Evolutionary conservation across 2,329 filamentous ascomycete genomes (phyloP).

Genomic region (Colletotrichum simmondsii): DNA sequence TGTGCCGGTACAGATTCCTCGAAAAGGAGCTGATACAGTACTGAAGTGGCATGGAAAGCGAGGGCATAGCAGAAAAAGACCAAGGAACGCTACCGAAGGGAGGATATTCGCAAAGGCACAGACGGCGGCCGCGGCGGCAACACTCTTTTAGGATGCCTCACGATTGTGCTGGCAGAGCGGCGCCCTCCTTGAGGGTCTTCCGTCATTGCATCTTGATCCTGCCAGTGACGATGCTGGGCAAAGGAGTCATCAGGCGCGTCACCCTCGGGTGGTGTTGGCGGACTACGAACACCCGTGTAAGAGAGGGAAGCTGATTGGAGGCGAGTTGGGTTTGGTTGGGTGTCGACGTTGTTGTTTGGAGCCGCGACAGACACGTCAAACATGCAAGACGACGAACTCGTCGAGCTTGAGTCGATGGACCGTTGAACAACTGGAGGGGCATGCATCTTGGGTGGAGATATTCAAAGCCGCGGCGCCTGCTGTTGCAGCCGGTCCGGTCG

Average conservation of each 20-base stretch:
- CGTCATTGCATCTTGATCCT: slow-evolving; percentile 4
- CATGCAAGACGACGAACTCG: slow-evolving; percentile 20
- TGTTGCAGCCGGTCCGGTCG: slow-evolving; percentile 13
- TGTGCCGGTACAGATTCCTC: neutral
- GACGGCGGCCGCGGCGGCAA: slow-evolving; percentile 20
- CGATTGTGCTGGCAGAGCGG: slow-evolving; percentile 8
- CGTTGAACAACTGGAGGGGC: slow-evolving; percentile 3
- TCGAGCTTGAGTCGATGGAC: slow-evolving; percentile 6
- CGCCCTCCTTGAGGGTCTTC: slow-evolving; percentile 30
- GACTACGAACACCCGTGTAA: slow-evolving; percentile 34
- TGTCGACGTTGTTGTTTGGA: slow-evolving; percentile 5
- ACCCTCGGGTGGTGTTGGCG: slow-evolving; percentile 30
- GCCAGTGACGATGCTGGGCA: slow-evolving; percentile 22
- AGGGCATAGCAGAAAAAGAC: neutral
- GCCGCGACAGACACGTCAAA: slow-evolving; percentile 29
- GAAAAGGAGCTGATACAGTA: slow-evolving; percentile 21
- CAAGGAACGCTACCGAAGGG: slow-evolving; percentile 28
- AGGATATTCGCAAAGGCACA: slow-evolving; percentile 27
- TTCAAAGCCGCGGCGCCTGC: slow-evolving; percentile 20
- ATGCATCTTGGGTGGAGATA: slow-evolving; percentile 10
- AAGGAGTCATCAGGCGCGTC: slow-evolving; percentile 27
- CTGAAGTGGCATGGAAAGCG: slow-evolving; percentile 17
- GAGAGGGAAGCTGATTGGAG: slow-evolving; percentile 32
- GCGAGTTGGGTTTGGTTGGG: slow-evolving; percentile 16
- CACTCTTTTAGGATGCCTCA: slow-evolving; percentile 29